Percentiles rank a stretch among this genome's conserved stretches.
Evolutionary conservation across 2,329 filamentous ascomycete species (phyloP).

Genomic region (Cryphonectria carpinicola): DNA sequence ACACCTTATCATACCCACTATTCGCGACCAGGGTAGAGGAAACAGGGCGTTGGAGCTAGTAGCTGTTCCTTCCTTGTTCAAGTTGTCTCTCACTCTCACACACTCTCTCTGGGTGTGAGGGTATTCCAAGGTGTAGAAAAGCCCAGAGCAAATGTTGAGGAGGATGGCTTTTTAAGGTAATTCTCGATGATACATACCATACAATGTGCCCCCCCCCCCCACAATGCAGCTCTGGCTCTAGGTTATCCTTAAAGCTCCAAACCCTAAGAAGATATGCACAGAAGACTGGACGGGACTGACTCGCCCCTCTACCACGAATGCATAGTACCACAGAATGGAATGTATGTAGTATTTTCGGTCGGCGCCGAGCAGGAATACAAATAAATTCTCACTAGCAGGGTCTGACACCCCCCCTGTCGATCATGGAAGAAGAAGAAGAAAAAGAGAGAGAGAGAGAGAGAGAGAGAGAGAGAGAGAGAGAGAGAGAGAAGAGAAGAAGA

Average conservation of each 20-base stretch:
- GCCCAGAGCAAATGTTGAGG: not conserved
- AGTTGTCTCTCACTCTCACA: not conserved
- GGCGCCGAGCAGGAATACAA: constrained; percentile 1
- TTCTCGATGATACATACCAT: no score
- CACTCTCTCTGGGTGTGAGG: not conserved
- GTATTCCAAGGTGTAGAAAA: not conserved
- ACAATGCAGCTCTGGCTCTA: no score
- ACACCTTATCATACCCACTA: not conserved
- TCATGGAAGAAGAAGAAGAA: not conserved
- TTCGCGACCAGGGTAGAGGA: not conserved
- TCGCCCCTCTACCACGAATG: not conserved
- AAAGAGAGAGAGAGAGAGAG: not conserved
- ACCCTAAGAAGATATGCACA: no score
- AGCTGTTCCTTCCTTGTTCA: not conserved
- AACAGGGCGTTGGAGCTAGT: not conserved
- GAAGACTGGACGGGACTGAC: no score
- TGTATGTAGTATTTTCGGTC: not conserved
- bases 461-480: not conserved
- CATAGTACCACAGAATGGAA: not conserved
- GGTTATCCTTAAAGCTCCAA: no score
- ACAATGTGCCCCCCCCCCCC: no score
- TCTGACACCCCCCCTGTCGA: constrained; percentile 6
- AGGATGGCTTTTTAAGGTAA: not conserved
- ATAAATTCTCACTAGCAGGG: not conserved
- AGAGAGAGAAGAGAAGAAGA: not conserved